Percentiles rank a stretch among this genome's conserved stretches.
Conservation (phyloP, 2,329 filamentous ascomycete genomes). For the Trichoderma sp. region DNA sequence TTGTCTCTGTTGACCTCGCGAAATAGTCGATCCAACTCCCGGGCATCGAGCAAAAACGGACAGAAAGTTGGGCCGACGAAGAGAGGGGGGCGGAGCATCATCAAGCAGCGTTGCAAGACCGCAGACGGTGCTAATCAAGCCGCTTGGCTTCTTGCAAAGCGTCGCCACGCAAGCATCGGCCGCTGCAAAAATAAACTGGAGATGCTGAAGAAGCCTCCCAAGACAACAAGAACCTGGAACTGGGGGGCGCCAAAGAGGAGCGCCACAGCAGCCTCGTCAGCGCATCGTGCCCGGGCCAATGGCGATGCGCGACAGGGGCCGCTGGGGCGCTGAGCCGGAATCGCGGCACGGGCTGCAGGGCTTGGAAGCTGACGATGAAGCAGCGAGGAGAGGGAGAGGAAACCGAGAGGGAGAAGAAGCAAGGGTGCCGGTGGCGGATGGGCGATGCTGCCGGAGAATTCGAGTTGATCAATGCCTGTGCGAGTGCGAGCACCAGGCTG, state of each 20-base stretch:
- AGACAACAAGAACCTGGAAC: too few relatives aligned
- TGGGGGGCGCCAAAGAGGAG: not conserved
- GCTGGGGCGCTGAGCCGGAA: not conserved
- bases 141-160: not conserved
- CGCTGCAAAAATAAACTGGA: too few relatives aligned
- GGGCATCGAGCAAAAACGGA: not conserved
- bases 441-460: not conserved
- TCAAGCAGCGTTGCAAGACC: too few relatives aligned
- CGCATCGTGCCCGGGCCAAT: conserved; percentile 18
- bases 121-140: too few relatives aligned
- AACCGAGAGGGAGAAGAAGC: not conserved
- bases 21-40: not conserved
- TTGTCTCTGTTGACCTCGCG: not conserved
- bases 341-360: not conserved
- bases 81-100: too few relatives aligned
- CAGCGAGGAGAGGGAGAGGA: not conserved
- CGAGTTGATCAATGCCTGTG: not conserved
- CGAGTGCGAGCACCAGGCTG: too few relatives aligned
- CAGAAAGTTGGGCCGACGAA: not conserved
- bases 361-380: not conserved
- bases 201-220: too few relatives aligned
- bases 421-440: not conserved
- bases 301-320: not conserved
- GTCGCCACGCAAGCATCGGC: not conserved
- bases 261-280: conserved; percentile 16